A percentile compares a stretch with the other conserved stretches of the same genome.
Conservation (phyloP, 371 early-diverging fungal species). For the Phascolomyces articulosus region DNA sequence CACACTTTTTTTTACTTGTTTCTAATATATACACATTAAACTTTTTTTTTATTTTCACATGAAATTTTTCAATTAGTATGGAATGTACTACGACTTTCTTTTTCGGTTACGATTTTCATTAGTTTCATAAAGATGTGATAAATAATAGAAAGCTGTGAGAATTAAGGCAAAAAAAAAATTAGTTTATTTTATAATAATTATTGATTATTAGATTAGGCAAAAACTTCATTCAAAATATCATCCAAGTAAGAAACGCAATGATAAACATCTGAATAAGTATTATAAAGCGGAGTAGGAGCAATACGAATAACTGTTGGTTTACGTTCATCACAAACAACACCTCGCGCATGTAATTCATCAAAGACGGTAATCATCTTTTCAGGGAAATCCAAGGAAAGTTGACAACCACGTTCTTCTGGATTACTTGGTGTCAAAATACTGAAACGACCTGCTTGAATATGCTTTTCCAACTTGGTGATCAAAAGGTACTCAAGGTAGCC, state of each 20-base stretch:
- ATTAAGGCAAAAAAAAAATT: too few species aligned
- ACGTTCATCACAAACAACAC: conserved; percentile 89
- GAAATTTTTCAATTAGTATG: too few species aligned
- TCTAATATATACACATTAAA: too few species aligned
- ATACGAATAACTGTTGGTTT: conserved; percentile 93
- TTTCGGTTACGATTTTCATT: too few species aligned
- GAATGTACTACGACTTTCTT: too few species aligned
- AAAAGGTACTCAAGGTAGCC: conserved; percentile 78
- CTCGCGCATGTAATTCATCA: conserved; percentile 61
- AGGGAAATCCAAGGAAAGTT: conserved; percentile 80
- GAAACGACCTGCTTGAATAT: conserved; percentile 47
- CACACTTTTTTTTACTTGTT: too few species aligned
- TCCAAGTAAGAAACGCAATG: conserved; percentile 49
- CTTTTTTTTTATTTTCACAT: too few species aligned
- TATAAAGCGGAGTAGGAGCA: conserved; percentile 91
- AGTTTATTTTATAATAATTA: too few species aligned
- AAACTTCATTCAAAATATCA: conserved; percentile 46
- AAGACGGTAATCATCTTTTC: conserved; percentile 64
- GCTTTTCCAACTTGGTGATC: conserved; percentile 26
- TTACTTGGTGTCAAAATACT: conserved; percentile 84
- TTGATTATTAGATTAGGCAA: neutral
- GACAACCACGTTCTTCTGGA: conserved; percentile 81
- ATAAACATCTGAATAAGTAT: conserved; percentile 81
- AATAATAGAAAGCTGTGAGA: too few species aligned
- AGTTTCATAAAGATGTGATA: too few species aligned